Conservation (phyloP, 306 rosid species). For the Senna tora region DNA sequence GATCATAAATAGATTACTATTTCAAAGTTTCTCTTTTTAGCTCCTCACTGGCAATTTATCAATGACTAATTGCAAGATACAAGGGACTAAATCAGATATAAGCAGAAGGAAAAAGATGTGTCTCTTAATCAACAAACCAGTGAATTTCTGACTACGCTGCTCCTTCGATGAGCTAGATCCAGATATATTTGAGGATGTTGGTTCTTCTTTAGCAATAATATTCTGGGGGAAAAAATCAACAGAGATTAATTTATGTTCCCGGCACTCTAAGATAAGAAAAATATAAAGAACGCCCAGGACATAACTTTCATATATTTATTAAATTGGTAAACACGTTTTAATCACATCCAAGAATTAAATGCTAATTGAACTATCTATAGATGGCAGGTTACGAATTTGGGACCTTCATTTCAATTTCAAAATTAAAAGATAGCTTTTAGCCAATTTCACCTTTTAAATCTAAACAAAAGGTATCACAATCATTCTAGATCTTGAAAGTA, state of each 20-base stretch:
- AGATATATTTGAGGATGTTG: slow-evolving; percentile 59
- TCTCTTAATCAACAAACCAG: slow-evolving; percentile 53
- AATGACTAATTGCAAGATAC: not conserved
- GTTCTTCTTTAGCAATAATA: slow-evolving; percentile 47
- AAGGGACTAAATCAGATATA: slow-evolving; percentile 28
- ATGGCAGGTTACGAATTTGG: no score
- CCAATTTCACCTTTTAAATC: not conserved
- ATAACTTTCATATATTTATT: slow-evolving; percentile 9
- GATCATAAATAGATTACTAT: not conserved
- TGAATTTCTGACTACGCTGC: slow-evolving; percentile 48
- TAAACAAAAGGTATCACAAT: not conserved
- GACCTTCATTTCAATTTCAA: no score
- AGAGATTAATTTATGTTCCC: slow-evolving; percentile 27
- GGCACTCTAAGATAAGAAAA: slow-evolving; percentile 7
- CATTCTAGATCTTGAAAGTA: slow-evolving; percentile 25
- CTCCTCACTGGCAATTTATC: not conserved
- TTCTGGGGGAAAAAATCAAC: slow-evolving; percentile 49
- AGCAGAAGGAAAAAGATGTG: not conserved
- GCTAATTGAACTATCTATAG: no score
- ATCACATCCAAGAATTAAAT: no score
- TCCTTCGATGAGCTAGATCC: slow-evolving; percentile 73
- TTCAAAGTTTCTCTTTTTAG: not conserved
- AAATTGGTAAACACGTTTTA: slow-evolving; percentile 7
- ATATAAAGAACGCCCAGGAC: slow-evolving; percentile 11
- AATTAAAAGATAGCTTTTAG: not conserved